phyloP scores from a whole-genome alignment of 1,284 basidiomycete species.

The Fomes fomentarius region DNA sequence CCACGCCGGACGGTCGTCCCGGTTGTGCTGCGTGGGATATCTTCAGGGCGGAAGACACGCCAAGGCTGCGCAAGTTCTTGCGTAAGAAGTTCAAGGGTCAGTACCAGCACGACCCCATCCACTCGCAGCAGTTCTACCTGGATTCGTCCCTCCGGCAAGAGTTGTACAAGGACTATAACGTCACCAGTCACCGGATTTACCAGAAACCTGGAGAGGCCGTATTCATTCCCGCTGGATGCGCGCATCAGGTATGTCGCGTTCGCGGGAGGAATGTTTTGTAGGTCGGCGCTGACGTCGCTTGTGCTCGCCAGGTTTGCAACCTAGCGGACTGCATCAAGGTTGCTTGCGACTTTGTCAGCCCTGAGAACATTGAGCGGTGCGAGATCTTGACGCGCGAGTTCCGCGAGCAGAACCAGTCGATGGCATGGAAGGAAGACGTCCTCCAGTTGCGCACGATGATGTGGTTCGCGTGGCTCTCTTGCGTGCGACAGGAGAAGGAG shows the following conservation, averaged over 20 bases:
- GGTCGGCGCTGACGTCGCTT: constrained; percentile 4
- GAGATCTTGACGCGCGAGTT: constrained; percentile 88
- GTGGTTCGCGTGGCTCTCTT: constrained; percentile 90
- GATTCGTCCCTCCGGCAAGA: constrained; percentile 70
- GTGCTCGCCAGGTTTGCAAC: constrained; percentile 67
- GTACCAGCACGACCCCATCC: constrained; percentile 82
- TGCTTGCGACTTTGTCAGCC: constrained; percentile 94
- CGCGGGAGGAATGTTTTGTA: neutral
- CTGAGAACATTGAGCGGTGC: constrained; percentile 88
- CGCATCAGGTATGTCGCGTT: constrained; percentile 79
- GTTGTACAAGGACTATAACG: constrained; percentile 69
- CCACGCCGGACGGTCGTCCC: constrained; percentile 60
- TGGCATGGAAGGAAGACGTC: constrained; percentile 94
- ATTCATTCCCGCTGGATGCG: constrained; percentile 95
- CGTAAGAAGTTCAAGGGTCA: constrained; percentile 55
- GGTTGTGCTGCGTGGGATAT: constrained; percentile 95
- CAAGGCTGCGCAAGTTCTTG: constrained; percentile 77
- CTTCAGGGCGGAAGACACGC: constrained; percentile 84
- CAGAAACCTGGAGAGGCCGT: constrained; percentile 93
- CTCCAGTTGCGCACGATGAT: constrained; percentile 90
- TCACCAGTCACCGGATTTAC: constrained; percentile 83
- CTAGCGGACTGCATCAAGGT: constrained; percentile 94
- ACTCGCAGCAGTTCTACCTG: constrained; percentile 88
- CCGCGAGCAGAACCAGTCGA: constrained; percentile 82
- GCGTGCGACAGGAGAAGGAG: constrained; percentile 52